Percentiles rank a stretch among this genome's conserved stretches.
These are phyloP conservation scores for Leptographium galeiforme DNA, from an alignment of 2,329 filamentous ascomycete species.

Conservation along the genomic window DNA sequence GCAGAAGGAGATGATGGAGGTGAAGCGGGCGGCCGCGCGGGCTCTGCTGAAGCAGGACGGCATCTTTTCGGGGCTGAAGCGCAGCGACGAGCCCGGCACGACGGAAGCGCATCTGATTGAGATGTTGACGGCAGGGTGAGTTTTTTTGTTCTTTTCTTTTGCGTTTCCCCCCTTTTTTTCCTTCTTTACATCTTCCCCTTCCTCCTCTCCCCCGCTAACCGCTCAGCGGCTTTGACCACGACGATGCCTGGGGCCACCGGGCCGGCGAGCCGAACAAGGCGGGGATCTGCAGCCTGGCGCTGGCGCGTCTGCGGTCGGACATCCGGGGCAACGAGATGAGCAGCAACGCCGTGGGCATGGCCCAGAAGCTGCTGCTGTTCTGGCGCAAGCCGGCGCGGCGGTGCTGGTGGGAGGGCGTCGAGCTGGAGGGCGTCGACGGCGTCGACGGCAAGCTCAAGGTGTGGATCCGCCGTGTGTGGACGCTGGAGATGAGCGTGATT, in stretches of 20 bases:
- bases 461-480: conserved; percentile 97
- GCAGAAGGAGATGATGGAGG: conserved; percentile 83
- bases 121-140: conserved; percentile 96
- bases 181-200: not conserved
- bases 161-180: not conserved
- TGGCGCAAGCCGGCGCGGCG: conserved; percentile 93
- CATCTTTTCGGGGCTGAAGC: conserved; percentile 89
- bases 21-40: conserved; percentile 82
- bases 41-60: conserved; percentile 82
- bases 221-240: conserved; percentile 81
- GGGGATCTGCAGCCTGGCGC: conserved; percentile 89
- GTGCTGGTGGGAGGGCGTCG: conserved; percentile 99
- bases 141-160: conserved; percentile 14
- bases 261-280: conserved; percentile 98
- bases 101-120: conserved; percentile 98
- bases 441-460: conserved; percentile 89
- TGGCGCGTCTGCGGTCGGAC: conserved; percentile 85
- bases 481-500: conserved; percentile 93
- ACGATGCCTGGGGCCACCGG: conserved; percentile 90
- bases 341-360: conserved; percentile 84
- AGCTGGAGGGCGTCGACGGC: conserved; percentile 78
- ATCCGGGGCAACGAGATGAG: conserved; percentile 67
- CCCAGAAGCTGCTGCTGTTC: conserved; percentile 92
- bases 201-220: conserved; percentile 8
- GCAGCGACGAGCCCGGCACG: conserved; percentile 89